Percentiles rank a stretch among this genome's conserved stretches.
phyloP scores from a whole-genome alignment of 2,329 filamentous ascomycete species.

The Talaromyces sp. region DNA sequence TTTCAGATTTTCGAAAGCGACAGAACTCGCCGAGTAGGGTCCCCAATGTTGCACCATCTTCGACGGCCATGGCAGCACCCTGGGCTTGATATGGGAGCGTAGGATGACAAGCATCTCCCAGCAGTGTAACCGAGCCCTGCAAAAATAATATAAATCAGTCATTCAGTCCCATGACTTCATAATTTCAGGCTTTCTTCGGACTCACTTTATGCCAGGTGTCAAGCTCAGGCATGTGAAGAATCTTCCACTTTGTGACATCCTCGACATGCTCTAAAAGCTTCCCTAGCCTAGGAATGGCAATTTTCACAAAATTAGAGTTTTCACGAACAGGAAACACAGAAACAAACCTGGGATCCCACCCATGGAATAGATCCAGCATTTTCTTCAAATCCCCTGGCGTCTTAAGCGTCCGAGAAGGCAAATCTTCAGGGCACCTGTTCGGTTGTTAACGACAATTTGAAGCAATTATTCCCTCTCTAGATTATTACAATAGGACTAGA shows the following conservation, averaged over 20 bases:
- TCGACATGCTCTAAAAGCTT: neutral
- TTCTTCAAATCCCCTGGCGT: neutral
- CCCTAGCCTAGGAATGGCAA: neutral
- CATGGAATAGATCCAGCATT: neutral
- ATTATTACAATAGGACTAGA: neutral
- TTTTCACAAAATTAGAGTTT: neutral
- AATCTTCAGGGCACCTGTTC: neutral
- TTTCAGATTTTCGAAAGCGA: neutral
- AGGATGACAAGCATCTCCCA: conserved; percentile 61
- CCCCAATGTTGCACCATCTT: conserved; percentile 66
- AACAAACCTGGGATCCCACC: neutral
- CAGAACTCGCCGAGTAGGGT: conserved; percentile 34
- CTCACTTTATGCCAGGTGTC: conserved; percentile 42
- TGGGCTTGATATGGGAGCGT: conserved; percentile 62
- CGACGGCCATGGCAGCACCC: conserved; percentile 64
- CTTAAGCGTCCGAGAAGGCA: neutral
- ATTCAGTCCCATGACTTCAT: neutral
- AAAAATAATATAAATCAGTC: neutral
- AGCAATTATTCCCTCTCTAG: neutral
- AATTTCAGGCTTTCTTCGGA: neutral
- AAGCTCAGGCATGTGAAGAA: conserved; percentile 52
- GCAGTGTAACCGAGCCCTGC: conserved; percentile 16
- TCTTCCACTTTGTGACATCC: conserved; percentile 59
- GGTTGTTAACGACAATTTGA: neutral
- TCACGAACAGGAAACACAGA: neutral